A percentile compares a stretch with the other conserved stretches of the same genome.
Conservation (phyloP, 768 basidiomycete genomes). For the Russula olivacea region DNA sequence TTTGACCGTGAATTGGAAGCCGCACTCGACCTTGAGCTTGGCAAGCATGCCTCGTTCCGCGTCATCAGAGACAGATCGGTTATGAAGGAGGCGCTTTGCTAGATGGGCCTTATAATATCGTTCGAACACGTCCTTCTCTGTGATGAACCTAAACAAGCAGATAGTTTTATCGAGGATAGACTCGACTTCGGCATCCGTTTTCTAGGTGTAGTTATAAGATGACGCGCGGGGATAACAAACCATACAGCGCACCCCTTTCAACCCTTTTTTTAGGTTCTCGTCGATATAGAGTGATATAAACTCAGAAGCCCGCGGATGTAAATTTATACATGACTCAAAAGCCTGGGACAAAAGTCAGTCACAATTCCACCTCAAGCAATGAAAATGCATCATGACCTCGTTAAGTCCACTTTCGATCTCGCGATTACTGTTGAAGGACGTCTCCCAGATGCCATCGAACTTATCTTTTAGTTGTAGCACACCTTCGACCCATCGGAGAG, state of each 20-base stretch:
- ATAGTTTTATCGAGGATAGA: conserved; percentile 90
- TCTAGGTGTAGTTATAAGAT: conserved; percentile 44
- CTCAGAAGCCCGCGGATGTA: conserved; percentile 82
- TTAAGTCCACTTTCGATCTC: conserved; percentile 77
- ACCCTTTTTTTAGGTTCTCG: conserved; percentile 88
- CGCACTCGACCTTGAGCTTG: conserved; percentile 94
- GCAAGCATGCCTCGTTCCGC: conserved; percentile 96
- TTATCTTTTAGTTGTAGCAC: conserved; percentile 89
- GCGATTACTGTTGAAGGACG: conserved; percentile 66
- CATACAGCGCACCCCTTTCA: conserved; percentile 71
- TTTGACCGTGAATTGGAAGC: conserved; percentile 95
- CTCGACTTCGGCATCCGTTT: conserved; percentile 92
- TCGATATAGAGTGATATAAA: conserved; percentile 97
- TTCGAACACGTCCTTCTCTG: conserved; percentile 97
- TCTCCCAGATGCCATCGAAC: conserved; percentile 70
- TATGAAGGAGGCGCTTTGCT: conserved; percentile 81
- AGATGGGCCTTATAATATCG: conserved; percentile 96
- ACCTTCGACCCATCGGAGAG: conserved; percentile 90
- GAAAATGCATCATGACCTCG: conserved; percentile 47
- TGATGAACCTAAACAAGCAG: conserved; percentile 87
- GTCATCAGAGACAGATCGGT: conserved; percentile 91
- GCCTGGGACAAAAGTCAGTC: conserved; percentile 47
- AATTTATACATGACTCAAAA: conserved; percentile 87
- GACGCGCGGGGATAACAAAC: not conserved
- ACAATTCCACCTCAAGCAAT: not conserved